Evolutionary conservation across 2,329 filamentous ascomycete genomes (phyloP), one percentile per base, ranked within the genome.

Genomic region (Penicillium sp.): DNA sequence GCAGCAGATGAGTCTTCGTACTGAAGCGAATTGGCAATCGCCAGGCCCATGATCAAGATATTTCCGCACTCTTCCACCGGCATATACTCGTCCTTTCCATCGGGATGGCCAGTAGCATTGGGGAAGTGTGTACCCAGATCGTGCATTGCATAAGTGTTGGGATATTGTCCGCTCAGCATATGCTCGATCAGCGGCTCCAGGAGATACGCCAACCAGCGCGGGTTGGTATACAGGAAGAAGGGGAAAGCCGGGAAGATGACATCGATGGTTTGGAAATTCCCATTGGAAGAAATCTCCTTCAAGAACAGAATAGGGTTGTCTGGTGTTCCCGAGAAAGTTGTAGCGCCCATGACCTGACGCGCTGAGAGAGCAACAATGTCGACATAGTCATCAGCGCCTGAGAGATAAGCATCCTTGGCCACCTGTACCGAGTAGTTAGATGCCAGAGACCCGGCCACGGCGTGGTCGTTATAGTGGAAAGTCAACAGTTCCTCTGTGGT

Each of bases 161-260:
- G 90, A 66, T 94, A 95, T 67, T 92, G 88, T 1, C 89, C 89
- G 65, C 88, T 91, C 20, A 89, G 74, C 77, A 89, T 89, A 68
- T 94, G 88, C 71, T 94, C 90, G 46, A 94, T 80, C 20, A 93
- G 76, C 5, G 90, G 90, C 68, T 93, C 89, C 4, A 94, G 76
- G 3, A 93, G 78, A 64, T 92, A 92, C 1, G 85, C 87, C 50
- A 92, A 76, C 89, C 89, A 93, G 52, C 84, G 79, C 2, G 90
- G 90, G 61, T 92, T 91, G 15, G 89, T 91, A 67, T 93, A 94
- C 17, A 93, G 70, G 76, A 93, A 93, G 78, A 93, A 94, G 0
- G 90, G 89, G 71, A 91, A 92, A 0, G 89, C 82, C 0, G 90
- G 90, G 75, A 91, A 94, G 62, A 95, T 93, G 50, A 95, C 89